Percentiles rank a stretch among this genome's conserved stretches.
Evolutionary conservation across 805 yeast species (phyloP).

Genomic region (Pichia paraexigua): DNA sequence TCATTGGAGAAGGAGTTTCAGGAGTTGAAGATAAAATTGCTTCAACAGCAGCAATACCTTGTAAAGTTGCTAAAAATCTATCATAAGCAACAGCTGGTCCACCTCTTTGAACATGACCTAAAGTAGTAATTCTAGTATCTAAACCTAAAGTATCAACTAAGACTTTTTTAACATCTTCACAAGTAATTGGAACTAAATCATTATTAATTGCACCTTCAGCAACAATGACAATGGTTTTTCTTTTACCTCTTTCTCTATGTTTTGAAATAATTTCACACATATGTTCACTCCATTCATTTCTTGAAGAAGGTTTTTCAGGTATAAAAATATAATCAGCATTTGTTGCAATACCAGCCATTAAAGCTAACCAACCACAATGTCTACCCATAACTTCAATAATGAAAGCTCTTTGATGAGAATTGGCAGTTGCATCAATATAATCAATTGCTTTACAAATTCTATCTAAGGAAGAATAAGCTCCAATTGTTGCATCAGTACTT

Average conservation of each 20-base stretch:
- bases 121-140: conserved; percentile 69
- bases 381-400: conserved; percentile 86
- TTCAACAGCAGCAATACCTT: conserved; percentile 76
- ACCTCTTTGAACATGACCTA: conserved; percentile 81
- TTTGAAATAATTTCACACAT: conserved; percentile 53
- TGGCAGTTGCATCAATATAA: conserved; percentile 78
- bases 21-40: conserved; percentile 65
- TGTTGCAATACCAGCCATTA: conserved; percentile 73
- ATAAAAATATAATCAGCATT: conserved; percentile 76
- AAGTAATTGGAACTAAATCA: conserved; percentile 58
- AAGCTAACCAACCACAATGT: conserved; percentile 83
- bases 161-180: conserved; percentile 58
- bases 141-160: conserved; percentile 54
- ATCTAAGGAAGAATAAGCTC: conserved; percentile 71
- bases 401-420: conserved; percentile 75
- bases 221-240: conserved; percentile 72
- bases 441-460: conserved; percentile 70
- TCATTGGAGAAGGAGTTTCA: conserved; percentile 71
- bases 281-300: conserved; percentile 58
- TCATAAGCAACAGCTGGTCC: conserved; percentile 75
- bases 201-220: conserved; percentile 79
- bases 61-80: conserved; percentile 63
- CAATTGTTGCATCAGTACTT: conserved; percentile 77
- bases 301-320: conserved; percentile 69
- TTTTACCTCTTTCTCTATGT: conserved; percentile 64